Evolutionary conservation across 495 filamentous ascomycete genomes (phyloP).

Genomic region (Oleoguttula mirabilis): DNA sequence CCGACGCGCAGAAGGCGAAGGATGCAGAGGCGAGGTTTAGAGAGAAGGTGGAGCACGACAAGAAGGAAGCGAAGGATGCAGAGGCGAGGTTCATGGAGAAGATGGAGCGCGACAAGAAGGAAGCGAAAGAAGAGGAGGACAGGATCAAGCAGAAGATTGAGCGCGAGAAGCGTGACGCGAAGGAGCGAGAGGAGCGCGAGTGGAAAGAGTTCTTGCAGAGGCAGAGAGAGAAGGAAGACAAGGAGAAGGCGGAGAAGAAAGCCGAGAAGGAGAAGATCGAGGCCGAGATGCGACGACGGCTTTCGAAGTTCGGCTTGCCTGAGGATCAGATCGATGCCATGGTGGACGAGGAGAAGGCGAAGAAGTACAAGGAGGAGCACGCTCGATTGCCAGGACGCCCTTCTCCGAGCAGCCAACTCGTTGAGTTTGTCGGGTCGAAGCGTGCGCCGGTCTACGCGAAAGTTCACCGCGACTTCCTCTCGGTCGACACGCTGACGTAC

Average conservation of each 20-base stretch:
- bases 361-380: conserved; percentile 20
- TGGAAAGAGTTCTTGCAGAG: conserved; percentile 22
- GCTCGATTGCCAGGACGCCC: too few species aligned
- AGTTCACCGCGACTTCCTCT: conserved; percentile 29
- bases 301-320: conserved; percentile 27
- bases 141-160: conserved; percentile 21
- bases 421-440: background rate
- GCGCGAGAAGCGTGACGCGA: conserved; percentile 23
- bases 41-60: conserved; percentile 23
- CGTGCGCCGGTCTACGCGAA: conserved; percentile 27
- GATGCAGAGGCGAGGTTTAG: conserved; percentile 19
- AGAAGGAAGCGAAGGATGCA: conserved; percentile 20
- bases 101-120: conserved; percentile 22
- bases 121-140: conserved; percentile 24
- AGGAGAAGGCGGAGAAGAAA: conserved; percentile 27
- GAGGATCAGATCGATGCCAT: conserved; percentile 31
- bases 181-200: conserved; percentile 27
- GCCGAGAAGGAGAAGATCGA: conserved; percentile 36
- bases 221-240: conserved; percentile 28
- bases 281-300: conserved; percentile 27
- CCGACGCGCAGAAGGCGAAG: conserved; percentile 20
- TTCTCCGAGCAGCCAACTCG: conserved; percentile 4
- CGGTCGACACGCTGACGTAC: conserved; percentile 30
- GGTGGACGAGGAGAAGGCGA: conserved; percentile 21
- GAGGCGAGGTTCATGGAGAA: conserved; percentile 21